Conservation (phyloP, 2,329 filamentous ascomycete genomes). For the Venturiaceae sp. region DNA sequence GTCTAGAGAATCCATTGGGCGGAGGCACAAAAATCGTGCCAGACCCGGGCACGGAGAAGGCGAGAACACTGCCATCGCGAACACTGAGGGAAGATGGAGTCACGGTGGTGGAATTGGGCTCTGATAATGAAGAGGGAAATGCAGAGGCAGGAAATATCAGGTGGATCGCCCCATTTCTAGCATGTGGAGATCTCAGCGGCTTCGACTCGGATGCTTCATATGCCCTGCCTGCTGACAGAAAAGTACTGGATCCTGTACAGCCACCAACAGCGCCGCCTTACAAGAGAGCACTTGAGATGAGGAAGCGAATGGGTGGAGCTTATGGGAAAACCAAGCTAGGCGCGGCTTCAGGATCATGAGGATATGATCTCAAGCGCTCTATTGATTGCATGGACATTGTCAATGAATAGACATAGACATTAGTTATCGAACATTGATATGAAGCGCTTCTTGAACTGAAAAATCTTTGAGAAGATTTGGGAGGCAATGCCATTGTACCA, state of each 20-base stretch:
- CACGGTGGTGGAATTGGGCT: conserved; percentile 16
- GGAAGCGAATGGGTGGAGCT: conserved; percentile 64
- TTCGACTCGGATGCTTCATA: conserved; percentile 97
- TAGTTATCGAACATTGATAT: too few species aligned
- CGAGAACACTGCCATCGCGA: conserved; percentile 35
- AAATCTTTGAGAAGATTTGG: too few species aligned
- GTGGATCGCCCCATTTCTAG: conserved; percentile 93
- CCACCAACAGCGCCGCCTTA: conserved; percentile 95
- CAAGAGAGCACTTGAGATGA: conserved; percentile 78
- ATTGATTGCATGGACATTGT: too few species aligned
- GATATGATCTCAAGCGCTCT: background rate
- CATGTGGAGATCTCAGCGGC: conserved; percentile 90
- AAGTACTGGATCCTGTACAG: conserved; percentile 85
- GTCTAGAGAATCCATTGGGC: conserved; percentile 65
- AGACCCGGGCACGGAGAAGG: conserved; percentile 9
- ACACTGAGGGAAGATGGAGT: conserved; percentile 16
- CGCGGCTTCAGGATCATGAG: background rate
- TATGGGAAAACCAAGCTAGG: conserved; percentile 58
- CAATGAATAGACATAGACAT: too few species aligned
- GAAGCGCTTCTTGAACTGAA: too few species aligned
- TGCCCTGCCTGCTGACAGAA: conserved; percentile 72
- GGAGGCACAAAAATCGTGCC: conserved; percentile 46
- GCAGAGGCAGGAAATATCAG: conserved; percentile 26
- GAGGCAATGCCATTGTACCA: too few species aligned
- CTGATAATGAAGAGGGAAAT: conserved; percentile 38